These are phyloP conservation scores for Epichloe baconii DNA, from an alignment of 2,329 filamentous ascomycete genomes.

Conservation along the genomic window DNA sequence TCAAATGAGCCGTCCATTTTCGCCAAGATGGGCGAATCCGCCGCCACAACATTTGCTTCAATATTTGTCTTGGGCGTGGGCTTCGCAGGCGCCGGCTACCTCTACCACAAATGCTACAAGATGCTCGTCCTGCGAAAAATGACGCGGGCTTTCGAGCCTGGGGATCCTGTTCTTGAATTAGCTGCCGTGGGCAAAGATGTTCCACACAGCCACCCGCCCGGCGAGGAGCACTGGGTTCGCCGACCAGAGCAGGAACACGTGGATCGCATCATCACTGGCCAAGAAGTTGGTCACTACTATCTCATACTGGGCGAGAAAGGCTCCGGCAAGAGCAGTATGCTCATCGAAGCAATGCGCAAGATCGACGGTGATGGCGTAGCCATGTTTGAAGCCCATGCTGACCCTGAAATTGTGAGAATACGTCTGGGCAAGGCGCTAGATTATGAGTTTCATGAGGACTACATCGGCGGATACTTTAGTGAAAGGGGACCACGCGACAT, in stretches of 20 bases:
- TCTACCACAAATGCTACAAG: slow-evolving; percentile 80
- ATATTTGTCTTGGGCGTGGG: slow-evolving; percentile 57
- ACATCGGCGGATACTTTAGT: slow-evolving; percentile 90
- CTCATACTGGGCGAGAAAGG: slow-evolving; percentile 91
- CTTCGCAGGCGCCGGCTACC: slow-evolving; percentile 55
- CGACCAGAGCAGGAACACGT: slow-evolving; percentile 72
- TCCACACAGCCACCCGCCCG: slow-evolving; percentile 27
- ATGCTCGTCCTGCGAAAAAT: slow-evolving; percentile 84
- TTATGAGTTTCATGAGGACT: slow-evolving; percentile 96
- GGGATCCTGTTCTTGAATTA: slow-evolving; percentile 77
- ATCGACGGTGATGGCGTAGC: slow-evolving; percentile 78
- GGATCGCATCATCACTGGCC: slow-evolving; percentile 69
- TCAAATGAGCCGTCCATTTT: slow-evolving; percentile 24
- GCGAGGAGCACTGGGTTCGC: slow-evolving; percentile 53
- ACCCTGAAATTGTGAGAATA: slow-evolving; percentile 89
- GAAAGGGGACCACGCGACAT: slow-evolving; percentile 87
- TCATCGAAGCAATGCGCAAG: slow-evolving; percentile 88
- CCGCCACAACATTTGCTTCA: slow-evolving; percentile 63
- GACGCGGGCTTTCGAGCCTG: slow-evolving; percentile 78
- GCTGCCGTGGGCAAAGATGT: slow-evolving; percentile 52
- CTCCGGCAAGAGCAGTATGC: slow-evolving; percentile 92
- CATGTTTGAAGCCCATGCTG: slow-evolving; percentile 94
- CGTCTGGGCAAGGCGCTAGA: slow-evolving; percentile 86
- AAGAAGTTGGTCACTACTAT: slow-evolving; percentile 70
- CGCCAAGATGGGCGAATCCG: slow-evolving; percentile 58